A percentile compares a stretch with the other conserved stretches of the same genome.
These are phyloP conservation scores for Hortaea werneckii DNA, from an alignment of 2,329 filamentous ascomycete genomes.

Conservation along the genomic window DNA sequence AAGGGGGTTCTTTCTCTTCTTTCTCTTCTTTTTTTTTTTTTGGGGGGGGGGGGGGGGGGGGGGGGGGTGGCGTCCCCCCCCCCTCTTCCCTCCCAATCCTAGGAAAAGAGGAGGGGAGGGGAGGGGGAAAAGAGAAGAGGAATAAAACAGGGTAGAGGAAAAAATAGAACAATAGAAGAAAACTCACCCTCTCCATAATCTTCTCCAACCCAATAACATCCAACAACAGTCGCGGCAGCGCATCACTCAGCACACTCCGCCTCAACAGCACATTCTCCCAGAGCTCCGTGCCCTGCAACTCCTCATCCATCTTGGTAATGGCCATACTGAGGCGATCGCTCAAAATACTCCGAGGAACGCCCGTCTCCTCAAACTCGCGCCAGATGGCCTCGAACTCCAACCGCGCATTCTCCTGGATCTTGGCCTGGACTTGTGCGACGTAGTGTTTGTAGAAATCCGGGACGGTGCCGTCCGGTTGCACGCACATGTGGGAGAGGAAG, in stretches of 20 bases:
- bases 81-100: not conserved
- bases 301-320: conserved; percentile 94
- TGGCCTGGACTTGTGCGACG: conserved; percentile 81
- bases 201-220: conserved; percentile 85
- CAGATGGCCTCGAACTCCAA: conserved; percentile 98
- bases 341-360: conserved; percentile 69
- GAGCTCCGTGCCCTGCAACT: conserved; percentile 83
- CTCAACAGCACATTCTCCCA: conserved; percentile 78
- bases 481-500: conserved; percentile 91
- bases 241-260: conserved; percentile 68
- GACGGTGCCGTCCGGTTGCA: conserved; percentile 61
- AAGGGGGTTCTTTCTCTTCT: not conserved
- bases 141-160: too few species aligned
- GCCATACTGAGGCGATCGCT: conserved; percentile 84
- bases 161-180: not conserved
- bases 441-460: conserved; percentile 91
- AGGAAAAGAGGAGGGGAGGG: too few species aligned
- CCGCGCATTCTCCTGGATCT: conserved; percentile 80
- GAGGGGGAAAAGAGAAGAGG: too few species aligned
- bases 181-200: conserved; percentile 64
- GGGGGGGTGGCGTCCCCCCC: too few species aligned
- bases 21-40: not conserved
- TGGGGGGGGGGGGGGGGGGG: too few species aligned
- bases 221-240: conserved; percentile 72
- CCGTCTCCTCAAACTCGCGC: conserved; percentile 80